These are phyloP conservation scores for Beauveria sp. DNA, from an alignment of 2,329 filamentous ascomycete species.

Conservation along the genomic window DNA sequence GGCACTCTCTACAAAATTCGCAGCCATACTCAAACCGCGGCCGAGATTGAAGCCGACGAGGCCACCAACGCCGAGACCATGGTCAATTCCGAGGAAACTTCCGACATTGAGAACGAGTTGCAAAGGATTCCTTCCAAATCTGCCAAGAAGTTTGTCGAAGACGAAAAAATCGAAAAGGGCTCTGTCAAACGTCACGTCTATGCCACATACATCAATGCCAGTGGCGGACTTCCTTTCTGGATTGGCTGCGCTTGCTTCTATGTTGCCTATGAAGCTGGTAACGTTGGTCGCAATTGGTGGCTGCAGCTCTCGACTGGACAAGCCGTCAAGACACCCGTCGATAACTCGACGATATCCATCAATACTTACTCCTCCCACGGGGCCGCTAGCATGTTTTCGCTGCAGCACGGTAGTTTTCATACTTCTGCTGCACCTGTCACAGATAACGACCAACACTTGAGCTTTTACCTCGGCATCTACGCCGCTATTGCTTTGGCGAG, in stretches of 20 bases:
- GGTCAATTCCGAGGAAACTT: constrained; percentile 47
- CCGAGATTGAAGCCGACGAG: constrained; percentile 42
- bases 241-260: constrained; percentile 44
- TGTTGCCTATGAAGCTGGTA: constrained; percentile 43
- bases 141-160: constrained; percentile 66
- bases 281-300: constrained; percentile 56
- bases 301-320: constrained; percentile 54
- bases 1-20: constrained; percentile 51
- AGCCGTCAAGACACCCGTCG: constrained; percentile 14
- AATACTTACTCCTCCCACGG: constrained; percentile 27
- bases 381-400: constrained; percentile 35
- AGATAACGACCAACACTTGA: constrained; percentile 32
- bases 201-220: constrained; percentile 55
- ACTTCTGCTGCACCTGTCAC: constrained; percentile 24
- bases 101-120: constrained; percentile 33
- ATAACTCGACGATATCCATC: constrained; percentile 11
- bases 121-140: constrained; percentile 43
- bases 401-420: constrained; percentile 39
- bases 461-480: constrained; percentile 63
- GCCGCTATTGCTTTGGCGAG: constrained; percentile 49
- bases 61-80: constrained; percentile 34
- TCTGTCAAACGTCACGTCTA: constrained; percentile 64
- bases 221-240: constrained; percentile 58
- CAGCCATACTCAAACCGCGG: constrained; percentile 41
- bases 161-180: constrained; percentile 65